phyloP scores from a whole-genome alignment of 441 rosid species.

The Croton setiger region DNA sequence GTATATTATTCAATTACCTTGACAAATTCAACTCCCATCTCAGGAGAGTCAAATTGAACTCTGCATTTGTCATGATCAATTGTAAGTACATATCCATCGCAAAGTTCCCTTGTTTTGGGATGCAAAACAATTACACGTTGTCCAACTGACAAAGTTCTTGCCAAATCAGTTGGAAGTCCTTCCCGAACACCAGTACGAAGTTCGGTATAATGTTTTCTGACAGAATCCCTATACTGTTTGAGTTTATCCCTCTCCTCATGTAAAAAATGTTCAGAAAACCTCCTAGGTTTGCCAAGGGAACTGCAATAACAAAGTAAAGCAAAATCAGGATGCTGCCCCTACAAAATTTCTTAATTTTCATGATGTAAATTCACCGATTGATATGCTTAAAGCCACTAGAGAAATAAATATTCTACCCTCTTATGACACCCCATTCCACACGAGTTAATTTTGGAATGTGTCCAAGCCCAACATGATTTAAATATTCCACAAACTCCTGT shows the following conservation, averaged over 20 bases:
- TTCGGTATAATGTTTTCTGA: constrained; percentile 81
- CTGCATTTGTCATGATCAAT: constrained; percentile 85
- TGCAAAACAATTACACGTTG: constrained; percentile 86
- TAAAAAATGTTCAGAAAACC: constrained; percentile 87
- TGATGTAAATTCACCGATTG: not conserved
- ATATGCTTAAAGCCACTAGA: constrained; percentile 2
- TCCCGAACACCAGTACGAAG: constrained; percentile 71
- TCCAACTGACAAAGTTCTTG: constrained; percentile 91
- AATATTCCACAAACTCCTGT: constrained; percentile 85
- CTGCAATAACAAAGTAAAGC: constrained; percentile 42
- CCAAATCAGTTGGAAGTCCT: constrained; percentile 95
- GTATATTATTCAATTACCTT: constrained; percentile 44
- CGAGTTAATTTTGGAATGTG: constrained; percentile 90
- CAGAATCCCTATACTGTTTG: constrained; percentile 80
- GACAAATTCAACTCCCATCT: constrained; percentile 86
- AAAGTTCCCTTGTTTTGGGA: constrained; percentile 86
- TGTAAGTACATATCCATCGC: constrained; percentile 87
- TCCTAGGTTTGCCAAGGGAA: constrained; percentile 97
- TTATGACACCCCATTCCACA: constrained; percentile 98
- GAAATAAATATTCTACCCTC: constrained; percentile 47
- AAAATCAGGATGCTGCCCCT: constrained; percentile 3
- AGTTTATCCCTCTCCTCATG: constrained; percentile 83
- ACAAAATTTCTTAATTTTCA: constrained; percentile 10
- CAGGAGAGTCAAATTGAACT: constrained; percentile 81
- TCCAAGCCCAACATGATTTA: constrained; percentile 92